These are phyloP conservation scores for Boletus edulis DNA, from an alignment of 768 basidiomycete genomes.

Conservation along the genomic window DNA sequence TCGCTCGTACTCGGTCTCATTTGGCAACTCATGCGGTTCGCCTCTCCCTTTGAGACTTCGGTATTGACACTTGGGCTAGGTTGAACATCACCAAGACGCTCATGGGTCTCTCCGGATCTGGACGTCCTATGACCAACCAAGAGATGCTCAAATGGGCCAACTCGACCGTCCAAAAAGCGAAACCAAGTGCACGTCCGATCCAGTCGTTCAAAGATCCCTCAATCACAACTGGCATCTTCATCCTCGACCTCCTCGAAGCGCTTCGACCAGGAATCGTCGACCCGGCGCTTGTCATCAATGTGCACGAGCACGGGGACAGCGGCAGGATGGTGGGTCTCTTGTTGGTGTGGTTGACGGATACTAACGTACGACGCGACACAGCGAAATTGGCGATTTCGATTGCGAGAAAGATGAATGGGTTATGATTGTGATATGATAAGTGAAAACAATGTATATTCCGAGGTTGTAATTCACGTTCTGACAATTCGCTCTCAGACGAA, in stretches of 20 bases:
- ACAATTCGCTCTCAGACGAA: no score
- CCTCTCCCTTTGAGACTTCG: not conserved
- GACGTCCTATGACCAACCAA: conserved; percentile 82
- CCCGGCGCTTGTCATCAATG: conserved; percentile 69
- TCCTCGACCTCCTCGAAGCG: conserved; percentile 89
- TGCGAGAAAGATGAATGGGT: no score
- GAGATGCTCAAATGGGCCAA: conserved; percentile 99
- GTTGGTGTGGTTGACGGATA: no score
- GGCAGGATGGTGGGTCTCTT: no score
- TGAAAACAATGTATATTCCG: no score
- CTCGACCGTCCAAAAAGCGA: conserved; percentile 73
- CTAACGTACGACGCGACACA: no score
- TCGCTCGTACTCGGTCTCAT: conserved; percentile 92
- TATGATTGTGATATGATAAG: no score
- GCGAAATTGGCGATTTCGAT: no score
- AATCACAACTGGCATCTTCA: conserved; percentile 86
- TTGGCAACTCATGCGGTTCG: conserved; percentile 95
- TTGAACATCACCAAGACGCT: conserved; percentile 92
- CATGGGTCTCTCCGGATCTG: conserved; percentile 63
- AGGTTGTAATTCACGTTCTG: no score
- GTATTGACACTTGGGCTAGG: conserved; percentile 32
- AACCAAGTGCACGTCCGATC: conserved; percentile 59
- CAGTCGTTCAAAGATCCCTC: conserved; percentile 94
- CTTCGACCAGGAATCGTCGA: conserved; percentile 95
- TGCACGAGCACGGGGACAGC: conserved; percentile 54